phyloP scores from a whole-genome alignment of 1,284 basidiomycete species.

The Ganoderma multipileum region DNA sequence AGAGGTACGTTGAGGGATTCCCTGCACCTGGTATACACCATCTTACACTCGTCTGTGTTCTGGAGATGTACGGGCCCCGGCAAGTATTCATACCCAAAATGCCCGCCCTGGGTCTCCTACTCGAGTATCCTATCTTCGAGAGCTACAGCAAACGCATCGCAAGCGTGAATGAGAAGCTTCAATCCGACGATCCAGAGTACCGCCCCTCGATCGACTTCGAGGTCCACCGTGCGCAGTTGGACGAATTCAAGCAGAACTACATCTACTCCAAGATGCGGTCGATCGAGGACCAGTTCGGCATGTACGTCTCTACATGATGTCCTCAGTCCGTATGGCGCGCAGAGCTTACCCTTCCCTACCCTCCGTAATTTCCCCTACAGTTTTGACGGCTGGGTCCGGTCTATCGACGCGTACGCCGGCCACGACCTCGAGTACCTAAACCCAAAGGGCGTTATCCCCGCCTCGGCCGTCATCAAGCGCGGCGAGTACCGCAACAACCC shows the following conservation, averaged over 20 bases:
- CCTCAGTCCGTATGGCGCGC: neutral
- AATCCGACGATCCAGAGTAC: conserved; percentile 59
- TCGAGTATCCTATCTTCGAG: conserved; percentile 91
- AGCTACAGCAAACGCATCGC: conserved; percentile 77
- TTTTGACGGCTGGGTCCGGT: conserved; percentile 79
- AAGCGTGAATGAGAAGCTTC: conserved; percentile 64
- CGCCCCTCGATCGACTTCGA: conserved; percentile 78
- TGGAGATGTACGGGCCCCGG: conserved; percentile 69
- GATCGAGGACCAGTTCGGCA: conserved; percentile 80
- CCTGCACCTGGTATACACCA: neutral
- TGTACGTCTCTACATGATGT: conserved; percentile 59
- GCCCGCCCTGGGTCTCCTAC: conserved; percentile 93
- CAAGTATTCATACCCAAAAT: conserved; percentile 94
- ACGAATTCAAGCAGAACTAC: conserved; percentile 81
- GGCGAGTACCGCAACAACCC: conserved; percentile 44
- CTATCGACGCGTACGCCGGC: conserved; percentile 73
- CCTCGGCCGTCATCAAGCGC: conserved; percentile 58
- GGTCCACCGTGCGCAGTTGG: conserved; percentile 66
- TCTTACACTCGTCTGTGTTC: neutral
- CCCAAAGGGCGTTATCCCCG: conserved; percentile 73
- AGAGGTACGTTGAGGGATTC: conserved; percentile 51
- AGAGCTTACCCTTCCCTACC: neutral
- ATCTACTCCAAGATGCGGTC: conserved; percentile 87
- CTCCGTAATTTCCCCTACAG: conserved; percentile 43
- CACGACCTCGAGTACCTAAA: conserved; percentile 77